A percentile compares a stretch with the other conserved stretches of the same genome.
These are phyloP conservation scores for Umbelopsis sp. DNA, from an alignment of 192 early-diverging fungal genomes.

Conservation along the genomic window DNA sequence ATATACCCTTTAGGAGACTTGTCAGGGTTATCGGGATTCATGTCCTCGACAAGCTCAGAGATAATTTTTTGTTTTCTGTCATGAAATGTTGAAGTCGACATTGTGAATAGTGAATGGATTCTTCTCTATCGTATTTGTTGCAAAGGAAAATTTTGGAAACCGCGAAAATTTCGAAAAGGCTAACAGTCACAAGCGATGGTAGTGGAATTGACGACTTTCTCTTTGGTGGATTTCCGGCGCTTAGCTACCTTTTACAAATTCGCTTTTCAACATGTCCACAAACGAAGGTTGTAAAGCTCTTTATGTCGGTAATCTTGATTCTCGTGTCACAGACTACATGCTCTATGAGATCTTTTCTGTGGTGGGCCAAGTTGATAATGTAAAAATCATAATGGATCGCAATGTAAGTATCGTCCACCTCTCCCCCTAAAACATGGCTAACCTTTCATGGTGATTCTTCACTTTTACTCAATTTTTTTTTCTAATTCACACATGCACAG, in stretches of 20 bases:
- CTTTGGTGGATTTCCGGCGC: not conserved
- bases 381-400: conserved; percentile 80
- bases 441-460: not conserved
- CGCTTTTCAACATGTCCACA: not conserved
- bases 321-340: conserved; percentile 68
- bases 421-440: not conserved
- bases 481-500: not conserved
- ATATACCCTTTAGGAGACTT: conserved; percentile 58
- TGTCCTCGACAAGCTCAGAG: conserved; percentile 32
- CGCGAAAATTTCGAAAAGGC: not conserved
- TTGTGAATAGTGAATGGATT: not conserved
- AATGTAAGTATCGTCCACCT: conserved; percentile 62
- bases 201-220: not conserved
- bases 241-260: not conserved
- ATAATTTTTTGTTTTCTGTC: conserved; percentile 24
- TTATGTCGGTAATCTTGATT: conserved; percentile 89
- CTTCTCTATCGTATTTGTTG: not conserved
- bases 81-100: conserved; percentile 5
- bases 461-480: not conserved
- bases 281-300: conserved; percentile 52
- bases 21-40: conserved; percentile 44
- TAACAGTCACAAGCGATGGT: conserved; percentile 2
- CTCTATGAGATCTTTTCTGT: conserved; percentile 74
- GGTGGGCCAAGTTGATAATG: conserved; percentile 57
- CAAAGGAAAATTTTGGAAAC: not conserved